A percentile compares a stretch with the other conserved stretches of the same genome.
These are phyloP conservation scores for Rubroboletus pulcherrimus DNA, from an alignment of 768 basidiomycete genomes.

Conservation along the genomic window DNA sequence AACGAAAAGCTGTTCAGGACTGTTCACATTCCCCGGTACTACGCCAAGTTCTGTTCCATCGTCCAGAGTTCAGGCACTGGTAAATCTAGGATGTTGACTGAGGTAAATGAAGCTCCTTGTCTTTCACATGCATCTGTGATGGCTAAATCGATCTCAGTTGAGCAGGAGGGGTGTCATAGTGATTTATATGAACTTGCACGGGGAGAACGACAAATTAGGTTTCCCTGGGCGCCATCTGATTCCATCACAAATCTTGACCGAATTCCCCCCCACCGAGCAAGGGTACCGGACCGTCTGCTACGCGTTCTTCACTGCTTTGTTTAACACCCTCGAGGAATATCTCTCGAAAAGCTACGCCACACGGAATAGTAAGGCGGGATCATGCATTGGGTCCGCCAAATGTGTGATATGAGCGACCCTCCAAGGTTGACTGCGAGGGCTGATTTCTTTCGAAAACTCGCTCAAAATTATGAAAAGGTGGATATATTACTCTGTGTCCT, in stretches of 20 bases:
- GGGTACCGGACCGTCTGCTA: constrained; percentile 1
- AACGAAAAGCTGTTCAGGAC: background rate
- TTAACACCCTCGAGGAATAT: background rate
- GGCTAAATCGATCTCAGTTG: background rate
- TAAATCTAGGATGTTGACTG: background rate
- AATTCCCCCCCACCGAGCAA: background rate
- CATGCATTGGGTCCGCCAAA: background rate
- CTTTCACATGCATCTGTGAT: background rate
- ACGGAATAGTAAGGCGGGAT: background rate
- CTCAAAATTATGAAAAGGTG: background rate
- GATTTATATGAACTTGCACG: background rate
- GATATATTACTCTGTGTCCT: too few relatives aligned
- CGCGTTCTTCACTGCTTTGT: constrained; percentile 8
- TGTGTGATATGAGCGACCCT: background rate
- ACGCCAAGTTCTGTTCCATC: constrained; percentile 4
- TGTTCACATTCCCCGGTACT: background rate
- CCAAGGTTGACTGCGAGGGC: background rate
- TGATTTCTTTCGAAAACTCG: background rate
- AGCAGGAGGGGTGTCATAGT: background rate
- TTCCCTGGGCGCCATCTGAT: background rate
- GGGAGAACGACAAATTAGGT: background rate
- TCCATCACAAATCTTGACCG: background rate
- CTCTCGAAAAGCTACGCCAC: background rate
- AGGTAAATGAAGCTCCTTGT: background rate
- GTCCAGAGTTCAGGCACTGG: constrained; percentile 2